phyloP scores from a whole-genome alignment of 306 rosid genomes.

The Lathyrus aphaca region DNA sequence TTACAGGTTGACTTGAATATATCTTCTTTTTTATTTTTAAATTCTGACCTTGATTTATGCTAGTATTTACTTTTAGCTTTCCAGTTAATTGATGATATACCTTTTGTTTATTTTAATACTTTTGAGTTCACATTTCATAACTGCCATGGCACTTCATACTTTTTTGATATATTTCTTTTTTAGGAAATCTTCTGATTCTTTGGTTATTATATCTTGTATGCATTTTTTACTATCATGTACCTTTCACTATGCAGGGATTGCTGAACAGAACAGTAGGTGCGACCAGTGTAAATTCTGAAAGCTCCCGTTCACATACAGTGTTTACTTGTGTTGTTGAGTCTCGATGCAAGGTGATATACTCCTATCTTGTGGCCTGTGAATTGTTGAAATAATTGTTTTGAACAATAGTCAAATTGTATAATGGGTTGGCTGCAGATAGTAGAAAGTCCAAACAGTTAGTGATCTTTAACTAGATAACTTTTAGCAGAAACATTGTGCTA shows the following conservation, averaged over 20 bases:
- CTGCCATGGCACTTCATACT: neutral
- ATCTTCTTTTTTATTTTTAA: neutral
- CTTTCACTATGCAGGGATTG: slow-evolving; percentile 67
- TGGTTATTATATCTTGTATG: neutral
- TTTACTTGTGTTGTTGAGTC: slow-evolving; percentile 92
- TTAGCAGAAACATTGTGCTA: slow-evolving; percentile 13
- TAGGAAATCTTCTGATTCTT: slow-evolving; percentile 1
- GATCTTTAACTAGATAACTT: neutral
- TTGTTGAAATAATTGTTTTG: slow-evolving; percentile 2
- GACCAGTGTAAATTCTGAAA: slow-evolving; percentile 86
- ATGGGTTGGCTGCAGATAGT: slow-evolving; percentile 20
- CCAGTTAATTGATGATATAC: neutral
- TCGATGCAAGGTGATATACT: slow-evolving; percentile 70
- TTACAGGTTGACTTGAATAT: slow-evolving; percentile 11
- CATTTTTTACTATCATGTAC: neutral
- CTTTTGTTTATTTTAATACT: slow-evolving; percentile 2
- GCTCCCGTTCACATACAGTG: slow-evolving; percentile 96
- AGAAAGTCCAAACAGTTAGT: slow-evolving; percentile 1
- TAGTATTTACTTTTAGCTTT: slow-evolving; percentile 18
- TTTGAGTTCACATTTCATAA: neutral
- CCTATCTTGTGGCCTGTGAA: slow-evolving; percentile 11
- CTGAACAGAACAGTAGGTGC: slow-evolving; percentile 85
- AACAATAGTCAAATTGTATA: slow-evolving; percentile 14
- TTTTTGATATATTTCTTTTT: neutral
- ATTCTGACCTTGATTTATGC: slow-evolving; percentile 16